These are phyloP conservation scores for Ganoderma meredithae DNA, from an alignment of 1,284 basidiomycete genomes.

Conservation along the genomic window DNA sequence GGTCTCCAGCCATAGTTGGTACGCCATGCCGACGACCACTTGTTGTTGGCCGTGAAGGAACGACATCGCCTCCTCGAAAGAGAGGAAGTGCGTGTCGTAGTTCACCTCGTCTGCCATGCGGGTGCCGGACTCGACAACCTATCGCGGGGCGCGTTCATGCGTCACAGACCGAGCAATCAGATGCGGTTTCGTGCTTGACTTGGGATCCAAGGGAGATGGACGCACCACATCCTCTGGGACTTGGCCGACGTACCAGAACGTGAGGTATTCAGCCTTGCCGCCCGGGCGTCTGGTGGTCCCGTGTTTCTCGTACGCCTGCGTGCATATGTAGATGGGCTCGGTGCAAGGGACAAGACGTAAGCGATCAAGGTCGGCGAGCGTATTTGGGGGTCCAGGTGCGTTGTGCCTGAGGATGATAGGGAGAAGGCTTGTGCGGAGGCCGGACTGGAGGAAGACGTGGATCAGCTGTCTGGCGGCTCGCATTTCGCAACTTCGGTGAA, in stretches of 20 bases:
- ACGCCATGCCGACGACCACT: slow-evolving; percentile 26
- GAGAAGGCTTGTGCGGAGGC: slow-evolving; percentile 57
- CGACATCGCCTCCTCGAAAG: slow-evolving; percentile 39
- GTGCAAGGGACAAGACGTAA: slow-evolving; percentile 39
- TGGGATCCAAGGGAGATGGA: slow-evolving; percentile 11
- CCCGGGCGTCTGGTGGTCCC: slow-evolving; percentile 7
- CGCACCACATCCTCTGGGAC: slow-evolving; percentile 60
- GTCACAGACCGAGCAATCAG: background rate
- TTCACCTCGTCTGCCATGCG: slow-evolving; percentile 63
- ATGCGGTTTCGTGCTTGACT: background rate
- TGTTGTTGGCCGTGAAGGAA: slow-evolving; percentile 28
- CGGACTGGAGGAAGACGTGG: slow-evolving; percentile 49
- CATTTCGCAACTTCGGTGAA: background rate
- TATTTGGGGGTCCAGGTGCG: slow-evolving; percentile 48
- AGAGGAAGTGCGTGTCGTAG: slow-evolving; percentile 47
- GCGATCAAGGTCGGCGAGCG: slow-evolving; percentile 15
- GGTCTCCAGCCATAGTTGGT: slow-evolving; percentile 30
- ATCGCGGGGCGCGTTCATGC: background rate
- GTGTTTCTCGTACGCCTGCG: slow-evolving; percentile 38
- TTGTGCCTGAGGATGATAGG: slow-evolving; percentile 50
- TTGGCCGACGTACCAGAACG: slow-evolving; percentile 60
- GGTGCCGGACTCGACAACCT: slow-evolving; percentile 57
- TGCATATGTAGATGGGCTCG: slow-evolving; percentile 57
- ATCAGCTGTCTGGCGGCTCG: slow-evolving; percentile 1
- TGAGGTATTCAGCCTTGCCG: slow-evolving; percentile 56